phyloP scores from a whole-genome alignment of 2,329 filamentous ascomycete species.

The Ophiosphaerella korrae region DNA sequence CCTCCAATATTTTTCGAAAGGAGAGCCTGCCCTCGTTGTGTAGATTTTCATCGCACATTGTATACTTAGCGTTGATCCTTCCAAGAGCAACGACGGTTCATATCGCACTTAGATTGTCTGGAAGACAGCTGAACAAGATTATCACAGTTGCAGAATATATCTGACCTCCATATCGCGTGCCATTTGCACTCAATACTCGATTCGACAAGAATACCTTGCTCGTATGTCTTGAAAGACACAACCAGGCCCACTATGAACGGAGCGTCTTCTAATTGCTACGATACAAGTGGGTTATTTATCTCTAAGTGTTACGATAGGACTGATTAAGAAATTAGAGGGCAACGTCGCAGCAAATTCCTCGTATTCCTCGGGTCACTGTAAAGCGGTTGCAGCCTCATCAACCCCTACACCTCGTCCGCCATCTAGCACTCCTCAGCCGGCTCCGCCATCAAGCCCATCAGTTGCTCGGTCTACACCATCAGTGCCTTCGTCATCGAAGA shows the following conservation, averaged over 20 bases:
- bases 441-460: background rate
- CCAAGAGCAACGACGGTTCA: no score
- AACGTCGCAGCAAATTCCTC: slow-evolving; percentile 6
- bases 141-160: no score
- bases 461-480: background rate
- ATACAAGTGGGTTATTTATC: slow-evolving; percentile 10
- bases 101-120: no score
- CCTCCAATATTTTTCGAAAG: no score
- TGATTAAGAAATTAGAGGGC: background rate
- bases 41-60: no score
- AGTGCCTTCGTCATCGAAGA: background rate
- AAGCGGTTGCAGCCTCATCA: background rate
- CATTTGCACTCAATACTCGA: no score
- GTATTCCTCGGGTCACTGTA: slow-evolving; percentile 13
- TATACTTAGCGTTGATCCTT: no score
- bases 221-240: background rate
- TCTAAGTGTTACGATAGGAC: background rate
- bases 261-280: slow-evolving; percentile 6
- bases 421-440: background rate
- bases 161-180: no score
- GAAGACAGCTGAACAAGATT: no score
- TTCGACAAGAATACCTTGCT: no score
- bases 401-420: background rate
- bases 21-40: no score
- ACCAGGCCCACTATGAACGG: background rate